Base-by-base conservation (phyloP, 768 basidiomycete species). In the Mycena sanguinolenta region DNA sequence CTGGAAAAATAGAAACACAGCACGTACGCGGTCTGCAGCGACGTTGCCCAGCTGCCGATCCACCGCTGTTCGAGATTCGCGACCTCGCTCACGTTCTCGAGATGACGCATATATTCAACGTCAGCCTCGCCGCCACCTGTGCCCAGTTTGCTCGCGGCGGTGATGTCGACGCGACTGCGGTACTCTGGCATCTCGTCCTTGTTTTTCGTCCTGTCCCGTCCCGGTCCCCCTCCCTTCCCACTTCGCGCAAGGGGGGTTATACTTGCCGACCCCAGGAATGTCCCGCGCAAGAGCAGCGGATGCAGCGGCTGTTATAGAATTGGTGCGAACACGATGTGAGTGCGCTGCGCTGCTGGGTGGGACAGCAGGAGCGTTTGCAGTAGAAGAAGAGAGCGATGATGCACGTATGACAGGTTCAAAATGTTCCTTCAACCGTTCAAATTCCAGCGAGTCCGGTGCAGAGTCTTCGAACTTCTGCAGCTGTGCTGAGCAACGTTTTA, bases 351-450 rank as follows among this genome's bases (percentile, higher is more conserved):
- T 84, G 79, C 84, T 85, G 71, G 82, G 82, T 65, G 84, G 80
- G 74, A 80, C 79, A 79, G 82, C 76, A 79, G 86, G 82, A 70
- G 79, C 75, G 75, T 83, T 80, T 62, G 79, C 75, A 76, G 88
- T 84, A 79, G 91, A 91, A 81, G 91, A 86, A 77, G 92, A 90
- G 81, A 89, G 84, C 69, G 91, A 88, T 70, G 93, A 90, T 86
- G 92, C 89, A 82, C 95, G 69, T 81, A 99, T 83, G 84, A 95
- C 94, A 64, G 95, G 94, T 79, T 99, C 98, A 84, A 98, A 96
- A 81, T 99, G 97, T 76, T 98, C 96, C 82, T 97, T 97, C 75
- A 99, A 81, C 69, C 92, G 89, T 74, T 99, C 98, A 77, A 98
- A 96, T 80, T 98, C 97, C 71, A 96, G 82, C 14, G 90, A 88